Conservation (phyloP, 805 yeast genomes). For the Zygosaccharomyces gambellarensis region DNA sequence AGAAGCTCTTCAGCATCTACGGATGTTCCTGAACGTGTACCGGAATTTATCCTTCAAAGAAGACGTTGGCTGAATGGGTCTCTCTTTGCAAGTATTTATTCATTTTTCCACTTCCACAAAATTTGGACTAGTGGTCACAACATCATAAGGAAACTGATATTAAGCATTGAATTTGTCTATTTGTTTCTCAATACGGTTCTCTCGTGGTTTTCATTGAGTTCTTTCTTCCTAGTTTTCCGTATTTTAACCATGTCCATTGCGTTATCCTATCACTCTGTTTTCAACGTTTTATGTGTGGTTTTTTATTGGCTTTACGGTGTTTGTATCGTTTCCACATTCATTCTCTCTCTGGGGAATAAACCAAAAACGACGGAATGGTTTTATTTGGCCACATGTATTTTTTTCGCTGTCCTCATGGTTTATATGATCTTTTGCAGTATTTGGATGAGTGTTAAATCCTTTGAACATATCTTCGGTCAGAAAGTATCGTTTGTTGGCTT, state of each 20-base stretch:
- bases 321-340: conserved; percentile 78
- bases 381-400: conserved; percentile 65
- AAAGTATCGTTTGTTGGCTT: conserved; percentile 41
- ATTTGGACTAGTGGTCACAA: conserved; percentile 80
- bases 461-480: conserved; percentile 42
- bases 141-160: conserved; percentile 55
- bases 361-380: conserved; percentile 85
- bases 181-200: conserved; percentile 69
- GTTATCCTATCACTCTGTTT: conserved; percentile 51
- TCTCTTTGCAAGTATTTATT: conserved; percentile 87
- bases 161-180: conserved; percentile 76
- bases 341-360: conserved; percentile 86
- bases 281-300: conserved; percentile 69
- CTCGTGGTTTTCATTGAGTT: conserved; percentile 90
- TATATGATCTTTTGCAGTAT: conserved; percentile 87
- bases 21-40: conserved; percentile 85
- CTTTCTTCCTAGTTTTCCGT: conserved; percentile 84
- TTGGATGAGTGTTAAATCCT: conserved; percentile 69
- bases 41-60: conserved; percentile 86
- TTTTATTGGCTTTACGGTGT: conserved; percentile 83
- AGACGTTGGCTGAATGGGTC: conserved; percentile 98
- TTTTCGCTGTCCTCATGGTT: conserved; percentile 84
- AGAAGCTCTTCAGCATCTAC: conserved; percentile 88
- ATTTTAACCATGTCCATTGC: conserved; percentile 78
- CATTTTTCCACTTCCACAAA: conserved; percentile 69